phyloP scores from a whole-genome alignment of 306 rosid species.

The Heteromeles arbutifolia region DNA sequence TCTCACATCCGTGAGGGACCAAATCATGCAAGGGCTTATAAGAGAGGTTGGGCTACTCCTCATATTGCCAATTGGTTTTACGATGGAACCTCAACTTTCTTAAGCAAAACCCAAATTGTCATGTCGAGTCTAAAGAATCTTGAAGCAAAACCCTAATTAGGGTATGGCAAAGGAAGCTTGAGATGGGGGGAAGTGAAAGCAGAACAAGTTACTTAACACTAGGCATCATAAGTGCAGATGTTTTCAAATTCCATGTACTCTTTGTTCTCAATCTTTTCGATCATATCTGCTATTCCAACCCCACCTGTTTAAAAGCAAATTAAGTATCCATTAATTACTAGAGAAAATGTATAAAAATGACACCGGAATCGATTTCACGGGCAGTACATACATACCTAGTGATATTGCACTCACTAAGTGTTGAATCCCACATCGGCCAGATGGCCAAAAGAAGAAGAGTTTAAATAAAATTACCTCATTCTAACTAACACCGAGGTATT shows the following conservation, averaged over 20 bases:
- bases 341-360: not conserved
- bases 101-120: not conserved
- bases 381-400: constrained; percentile 29
- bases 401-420: constrained; percentile 49
- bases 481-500: no score
- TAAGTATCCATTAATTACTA: not conserved
- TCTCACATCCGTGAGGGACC: no score
- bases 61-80: no score
- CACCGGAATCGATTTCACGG: not conserved
- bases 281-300: constrained; percentile 51
- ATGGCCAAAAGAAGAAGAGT: no score
- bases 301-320: constrained; percentile 43
- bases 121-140: not conserved
- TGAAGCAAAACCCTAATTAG: not conserved
- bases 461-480: no score
- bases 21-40: no score
- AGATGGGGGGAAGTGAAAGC: not conserved
- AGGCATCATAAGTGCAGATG: constrained; percentile 37
- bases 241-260: constrained; percentile 77
- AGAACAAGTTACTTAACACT: not conserved
- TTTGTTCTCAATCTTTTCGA: constrained; percentile 36
- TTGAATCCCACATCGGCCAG: no score
- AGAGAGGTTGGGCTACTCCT: no score
- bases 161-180: not conserved
- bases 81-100: no score